Conservation (phyloP, 2,329 filamentous ascomycete species). For the Didymella pinodella region DNA sequence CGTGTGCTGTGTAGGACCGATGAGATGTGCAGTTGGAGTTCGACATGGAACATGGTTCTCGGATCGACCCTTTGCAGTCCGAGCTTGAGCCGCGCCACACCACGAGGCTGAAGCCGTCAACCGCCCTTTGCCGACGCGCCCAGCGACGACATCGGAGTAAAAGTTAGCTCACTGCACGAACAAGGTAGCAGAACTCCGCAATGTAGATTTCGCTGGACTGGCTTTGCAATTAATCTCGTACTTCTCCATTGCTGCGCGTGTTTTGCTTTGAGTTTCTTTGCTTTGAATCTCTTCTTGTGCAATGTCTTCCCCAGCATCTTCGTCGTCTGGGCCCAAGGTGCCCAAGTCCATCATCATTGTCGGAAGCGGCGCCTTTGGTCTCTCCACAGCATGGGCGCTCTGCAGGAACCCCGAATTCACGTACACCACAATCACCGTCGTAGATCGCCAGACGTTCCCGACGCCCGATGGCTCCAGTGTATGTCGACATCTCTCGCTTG, state of each 20-base stretch:
- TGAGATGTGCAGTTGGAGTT: background rate
- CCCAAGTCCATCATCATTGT: slow-evolving; percentile 59
- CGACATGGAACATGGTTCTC: slow-evolving; percentile 10
- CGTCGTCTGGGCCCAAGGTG: slow-evolving; percentile 19
- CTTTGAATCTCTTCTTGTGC: slow-evolving; percentile 7
- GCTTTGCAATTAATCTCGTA: background rate
- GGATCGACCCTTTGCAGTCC: slow-evolving; percentile 5
- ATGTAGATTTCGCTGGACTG: slow-evolving; percentile 4
- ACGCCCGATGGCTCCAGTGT: slow-evolving; percentile 65
- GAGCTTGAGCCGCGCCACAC: slow-evolving; percentile 13
- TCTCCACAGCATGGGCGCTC: slow-evolving; percentile 75
- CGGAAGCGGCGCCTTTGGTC: slow-evolving; percentile 63
- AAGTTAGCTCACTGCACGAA: slow-evolving; percentile 15
- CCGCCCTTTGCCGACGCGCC: slow-evolving; percentile 35
- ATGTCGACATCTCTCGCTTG: slow-evolving; percentile 23
- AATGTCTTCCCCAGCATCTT: slow-evolving; percentile 31
- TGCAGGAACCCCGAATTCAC: slow-evolving; percentile 64
- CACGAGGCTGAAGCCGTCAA: slow-evolving; percentile 23
- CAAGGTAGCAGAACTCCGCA: slow-evolving; percentile 18
- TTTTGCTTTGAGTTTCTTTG: slow-evolving; percentile 1
- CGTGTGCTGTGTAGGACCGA: slow-evolving; percentile 1
- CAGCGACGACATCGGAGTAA: slow-evolving; percentile 42
- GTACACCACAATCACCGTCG: slow-evolving; percentile 62
- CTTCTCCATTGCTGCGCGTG: slow-evolving; percentile 11
- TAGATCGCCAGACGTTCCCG: slow-evolving; percentile 66